Conservation (phyloP, 2,329 filamentous ascomycete species). For the Zasmidium citrigriseum region DNA sequence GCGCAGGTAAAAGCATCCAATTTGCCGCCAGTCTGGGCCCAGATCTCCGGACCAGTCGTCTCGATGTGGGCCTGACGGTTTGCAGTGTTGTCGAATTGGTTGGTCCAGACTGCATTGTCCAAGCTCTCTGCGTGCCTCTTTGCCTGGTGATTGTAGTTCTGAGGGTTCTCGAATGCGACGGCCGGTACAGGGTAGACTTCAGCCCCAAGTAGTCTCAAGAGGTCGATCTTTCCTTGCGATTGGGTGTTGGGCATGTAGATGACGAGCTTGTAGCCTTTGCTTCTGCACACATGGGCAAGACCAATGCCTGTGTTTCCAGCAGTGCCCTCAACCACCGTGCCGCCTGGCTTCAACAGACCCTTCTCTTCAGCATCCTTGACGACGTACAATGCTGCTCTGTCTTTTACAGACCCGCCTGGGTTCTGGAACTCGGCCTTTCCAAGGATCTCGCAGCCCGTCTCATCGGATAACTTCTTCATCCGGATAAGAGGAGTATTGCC, state of each 20-base stretch:
- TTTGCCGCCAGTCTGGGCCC: constrained; percentile 82
- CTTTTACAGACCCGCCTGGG: constrained; percentile 93
- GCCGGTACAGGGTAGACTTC: constrained; percentile 96
- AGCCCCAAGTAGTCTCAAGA: constrained; percentile 84
- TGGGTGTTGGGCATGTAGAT: constrained; percentile 99
- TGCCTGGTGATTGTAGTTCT: constrained; percentile 98
- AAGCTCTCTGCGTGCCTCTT: constrained; percentile 81
- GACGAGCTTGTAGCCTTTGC: constrained; percentile 87
- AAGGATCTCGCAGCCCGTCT: constrained; percentile 90
- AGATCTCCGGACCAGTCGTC: constrained; percentile 96
- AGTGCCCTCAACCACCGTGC: constrained; percentile 95
- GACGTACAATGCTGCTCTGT: constrained; percentile 91
- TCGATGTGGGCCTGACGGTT: constrained; percentile 94
- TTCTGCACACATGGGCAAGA: constrained; percentile 92
- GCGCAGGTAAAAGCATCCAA: constrained; percentile 95
- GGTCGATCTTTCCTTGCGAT: constrained; percentile 95
- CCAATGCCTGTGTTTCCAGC: constrained; percentile 98
- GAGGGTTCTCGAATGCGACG: constrained; percentile 89
- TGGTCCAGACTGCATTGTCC: constrained; percentile 94
- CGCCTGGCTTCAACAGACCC: constrained; percentile 78
- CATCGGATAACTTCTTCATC: constrained; percentile 80
- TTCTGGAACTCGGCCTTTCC: constrained; percentile 99
- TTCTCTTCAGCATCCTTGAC: constrained; percentile 90
- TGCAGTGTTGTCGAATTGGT: constrained; percentile 96
- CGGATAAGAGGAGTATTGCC: constrained; percentile 95